Evolutionary conservation across 768 basidiomycete genomes (phyloP), one percentile per base, ranked within the genome.

Genomic region (Sporobolomyces pararoseus): DNA sequence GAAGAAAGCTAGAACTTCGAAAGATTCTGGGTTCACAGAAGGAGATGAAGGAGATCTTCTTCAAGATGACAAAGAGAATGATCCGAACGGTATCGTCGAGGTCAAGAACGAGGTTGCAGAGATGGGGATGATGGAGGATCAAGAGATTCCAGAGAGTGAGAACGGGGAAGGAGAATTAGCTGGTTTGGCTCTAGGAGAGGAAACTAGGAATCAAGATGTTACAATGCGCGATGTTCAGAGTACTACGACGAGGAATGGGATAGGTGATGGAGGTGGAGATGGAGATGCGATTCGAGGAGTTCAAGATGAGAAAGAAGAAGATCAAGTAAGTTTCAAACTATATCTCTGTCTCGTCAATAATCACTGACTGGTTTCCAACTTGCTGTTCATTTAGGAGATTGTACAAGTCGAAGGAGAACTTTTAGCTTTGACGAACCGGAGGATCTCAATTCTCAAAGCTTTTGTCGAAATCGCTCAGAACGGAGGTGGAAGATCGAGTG

Each of bases 401-500:
- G 7, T 4, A 23, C 44, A 31, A 13, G 53, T 66, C 29, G 55
- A 44, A 25, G 7, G 1, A 12, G 29, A 53, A 12, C 50, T 66
- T 19, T 49, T 71, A 32, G 32, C 32, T 4, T 27, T 35, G 23
- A 66, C 57, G 23, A 27, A 51, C 14, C 65, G 62, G 9, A 55
- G 62, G 32, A 49, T 57, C 17, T 21, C 21, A 1, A 19, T 63
- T 16, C 50, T 66, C 25, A 17, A 63, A 25, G 65, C 55, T 27
- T 66, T 67, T 25, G 55, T 71, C 70, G 65, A 71, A 50, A 52
- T 66, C 9, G 64, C 60, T 17, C 23, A 55, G 37, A 50, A 7
- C 21, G 59, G 68, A n/a, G 27, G 14, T 0, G 58, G 32, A 5
- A n/a, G 51, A 16, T 54, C 58, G 9, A 25, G 4, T 0, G 34